Conservation (phyloP, 1,284 basidiomycete species). For the Tilletia setariae region DNA sequence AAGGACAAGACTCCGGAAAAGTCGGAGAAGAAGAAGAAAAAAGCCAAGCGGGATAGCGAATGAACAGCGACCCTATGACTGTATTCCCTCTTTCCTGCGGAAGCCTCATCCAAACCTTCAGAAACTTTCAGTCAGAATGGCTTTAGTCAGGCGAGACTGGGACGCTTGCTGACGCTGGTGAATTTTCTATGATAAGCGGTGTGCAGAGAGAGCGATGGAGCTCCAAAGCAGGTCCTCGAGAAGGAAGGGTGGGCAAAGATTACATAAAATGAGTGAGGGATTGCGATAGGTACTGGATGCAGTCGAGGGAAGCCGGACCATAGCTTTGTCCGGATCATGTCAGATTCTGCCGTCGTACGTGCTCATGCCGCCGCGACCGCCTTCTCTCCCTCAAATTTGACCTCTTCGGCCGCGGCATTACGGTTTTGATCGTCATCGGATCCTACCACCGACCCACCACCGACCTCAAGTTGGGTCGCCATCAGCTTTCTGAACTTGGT, state of each 20-base stretch:
- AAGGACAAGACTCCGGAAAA: conserved; percentile 16
- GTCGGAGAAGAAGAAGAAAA: conserved; percentile 20
- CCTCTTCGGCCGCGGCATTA: not conserved
- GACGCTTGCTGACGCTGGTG: too few species aligned
- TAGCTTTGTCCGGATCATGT: conserved; percentile 17
- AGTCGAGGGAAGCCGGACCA: not conserved
- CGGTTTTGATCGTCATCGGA: too few species aligned
- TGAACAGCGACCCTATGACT: not conserved
- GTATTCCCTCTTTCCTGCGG: not conserved
- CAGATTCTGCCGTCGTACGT: conserved; percentile 21
- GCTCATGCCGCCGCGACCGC: conserved; percentile 20
- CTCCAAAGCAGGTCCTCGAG: not conserved
- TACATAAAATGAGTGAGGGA: conserved; percentile 23
- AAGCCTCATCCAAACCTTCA: not conserved
- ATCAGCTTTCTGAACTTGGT: conserved; percentile 44
- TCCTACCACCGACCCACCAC: conserved; percentile 13
- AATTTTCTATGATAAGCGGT: not conserved
- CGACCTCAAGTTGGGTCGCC: conserved; percentile 44
- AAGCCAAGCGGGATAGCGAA: not conserved
- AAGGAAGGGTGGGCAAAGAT: conserved; percentile 20
- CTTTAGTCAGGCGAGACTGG: not conserved
- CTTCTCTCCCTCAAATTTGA: conserved; percentile 16
- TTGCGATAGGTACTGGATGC: not conserved
- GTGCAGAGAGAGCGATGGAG: not conserved
- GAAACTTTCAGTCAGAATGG: not conserved